These are phyloP conservation scores for Lipomyces yamadae DNA, from an alignment of 805 yeast genomes.

Conservation along the genomic window DNA sequence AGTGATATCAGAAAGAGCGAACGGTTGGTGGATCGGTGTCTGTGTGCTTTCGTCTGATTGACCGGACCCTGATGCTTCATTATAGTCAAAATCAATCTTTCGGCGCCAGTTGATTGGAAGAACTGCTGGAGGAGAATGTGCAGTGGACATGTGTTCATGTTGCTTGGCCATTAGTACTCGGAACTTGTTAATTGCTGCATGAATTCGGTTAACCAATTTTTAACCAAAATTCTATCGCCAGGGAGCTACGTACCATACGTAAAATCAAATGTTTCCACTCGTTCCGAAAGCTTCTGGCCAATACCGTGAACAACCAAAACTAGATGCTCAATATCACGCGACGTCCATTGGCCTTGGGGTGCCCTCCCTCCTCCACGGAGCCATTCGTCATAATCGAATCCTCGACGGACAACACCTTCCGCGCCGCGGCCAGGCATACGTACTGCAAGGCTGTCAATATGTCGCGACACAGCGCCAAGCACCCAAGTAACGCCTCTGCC, in stretches of 20 bases:
- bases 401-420: constrained; percentile 39
- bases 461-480: constrained; percentile 28
- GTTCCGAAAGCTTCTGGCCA: constrained; percentile 84
- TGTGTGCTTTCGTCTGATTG: background rate
- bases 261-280: constrained; percentile 81
- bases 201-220: background rate
- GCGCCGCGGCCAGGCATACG: constrained; percentile 26
- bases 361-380: constrained; percentile 19
- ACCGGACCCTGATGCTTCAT: constrained; percentile 40
- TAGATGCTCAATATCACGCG: constrained; percentile 55
- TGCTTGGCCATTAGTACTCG: constrained; percentile 45
- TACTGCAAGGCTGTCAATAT: constrained; percentile 23
- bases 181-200: constrained; percentile 47
- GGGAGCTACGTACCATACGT: constrained; percentile 58
- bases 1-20: constrained; percentile 72
- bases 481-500: constrained; percentile 29
- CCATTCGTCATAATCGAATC: constrained; percentile 46
- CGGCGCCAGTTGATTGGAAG: constrained; percentile 93
- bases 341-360: constrained; percentile 23
- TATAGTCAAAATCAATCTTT: constrained; percentile 52
- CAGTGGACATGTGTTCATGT: constrained; percentile 31
- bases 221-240: too few relatives aligned
- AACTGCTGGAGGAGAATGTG: constrained; percentile 39
- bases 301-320: constrained; percentile 91
- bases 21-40: constrained; percentile 43